Percentiles rank a stretch among this genome's conserved stretches.
Conservation (phyloP, 2,329 filamentous ascomycete genomes). For the Cladophialophora exuberans region DNA sequence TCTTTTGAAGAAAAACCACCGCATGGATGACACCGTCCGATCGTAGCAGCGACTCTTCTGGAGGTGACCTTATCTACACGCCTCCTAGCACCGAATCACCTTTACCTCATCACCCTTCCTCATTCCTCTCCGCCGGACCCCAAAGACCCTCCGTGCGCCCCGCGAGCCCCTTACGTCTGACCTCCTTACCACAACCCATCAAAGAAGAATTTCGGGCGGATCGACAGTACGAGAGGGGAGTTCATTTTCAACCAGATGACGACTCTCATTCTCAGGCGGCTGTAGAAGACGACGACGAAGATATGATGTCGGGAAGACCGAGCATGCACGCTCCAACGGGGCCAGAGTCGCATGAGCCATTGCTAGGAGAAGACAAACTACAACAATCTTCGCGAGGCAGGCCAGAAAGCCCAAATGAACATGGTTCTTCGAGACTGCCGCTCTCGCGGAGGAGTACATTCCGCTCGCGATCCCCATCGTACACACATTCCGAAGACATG, state of each 20-base stretch:
- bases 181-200: constrained; percentile 32
- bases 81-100: constrained; percentile 32
- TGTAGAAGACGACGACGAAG: constrained; percentile 45
- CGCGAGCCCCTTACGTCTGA: constrained; percentile 27
- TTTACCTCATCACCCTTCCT: constrained; percentile 14
- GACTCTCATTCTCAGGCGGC: constrained; percentile 43
- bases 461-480: constrained; percentile 75
- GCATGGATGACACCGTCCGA: constrained; percentile 39
- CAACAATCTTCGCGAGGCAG: constrained; percentile 39
- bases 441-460: constrained; percentile 68
- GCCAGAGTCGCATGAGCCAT: constrained; percentile 55
- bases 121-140: background rate
- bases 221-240: constrained; percentile 11
- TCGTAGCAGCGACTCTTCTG: constrained; percentile 30
- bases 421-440: constrained; percentile 39
- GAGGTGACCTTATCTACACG: constrained; percentile 33
- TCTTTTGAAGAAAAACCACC: constrained; percentile 11
- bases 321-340: constrained; percentile 52
- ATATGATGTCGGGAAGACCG: constrained; percentile 52
- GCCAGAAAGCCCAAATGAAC: constrained; percentile 38
- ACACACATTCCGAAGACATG: constrained; percentile 62
- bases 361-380: constrained; percentile 56
- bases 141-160: constrained; percentile 21
- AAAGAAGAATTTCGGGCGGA: constrained; percentile 31
- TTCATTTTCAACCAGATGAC: constrained; percentile 23